Evolutionary conservation across 164 flowering plant species (phyloP), one percentile per base, ranked within the genome.

Genomic region (Magnolia kwangsiensis): DNA sequence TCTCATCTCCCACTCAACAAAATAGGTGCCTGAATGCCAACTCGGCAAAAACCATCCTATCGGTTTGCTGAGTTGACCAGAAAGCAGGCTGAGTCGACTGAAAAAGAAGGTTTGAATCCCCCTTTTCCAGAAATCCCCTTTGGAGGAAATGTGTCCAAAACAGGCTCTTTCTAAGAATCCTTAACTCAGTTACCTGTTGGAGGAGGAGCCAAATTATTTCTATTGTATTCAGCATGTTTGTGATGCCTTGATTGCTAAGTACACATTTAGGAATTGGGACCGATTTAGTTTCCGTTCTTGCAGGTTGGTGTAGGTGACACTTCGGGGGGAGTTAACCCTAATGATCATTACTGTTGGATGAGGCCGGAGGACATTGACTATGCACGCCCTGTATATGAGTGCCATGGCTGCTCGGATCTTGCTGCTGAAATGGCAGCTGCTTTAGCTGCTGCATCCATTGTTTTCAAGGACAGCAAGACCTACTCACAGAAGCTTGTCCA

Each of bases 361-460:
- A 87, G 98, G 1, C 99, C 99, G 50, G 99, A 95, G 86, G 98
- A 95, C 82, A 94, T 95, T 75, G 95, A 95, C 75, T 95, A 95
- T 49, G 73, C 51, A 0, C 81, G 99, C 7, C 95, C 91, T 71
- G 98, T 92, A 8, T 27, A 74, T 69, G 82, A 79, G 68, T 95
- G 99, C 67, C 77, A 78, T 68, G 71, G 82, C 63, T 95, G 99
- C 83, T 92, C 98, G 0, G 99, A 95, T 81, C 98, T 95, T 68
- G 98, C 94, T 74, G 96, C 93, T 18, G 99, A 95, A 82, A 95
- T 95, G 99, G 89, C 99, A 75, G 97, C 99, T 77, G 90, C 99
- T 80, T 81, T 95, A 78, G 99, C 99, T 78, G 75, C 99, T 58
- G 98, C 97, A 1, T 95, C 99, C 51, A 95, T 95, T 81, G 99